These are phyloP conservation scores for Coemansia sp. DNA, from an alignment of 192 early-diverging fungal species.

Conservation along the genomic window DNA sequence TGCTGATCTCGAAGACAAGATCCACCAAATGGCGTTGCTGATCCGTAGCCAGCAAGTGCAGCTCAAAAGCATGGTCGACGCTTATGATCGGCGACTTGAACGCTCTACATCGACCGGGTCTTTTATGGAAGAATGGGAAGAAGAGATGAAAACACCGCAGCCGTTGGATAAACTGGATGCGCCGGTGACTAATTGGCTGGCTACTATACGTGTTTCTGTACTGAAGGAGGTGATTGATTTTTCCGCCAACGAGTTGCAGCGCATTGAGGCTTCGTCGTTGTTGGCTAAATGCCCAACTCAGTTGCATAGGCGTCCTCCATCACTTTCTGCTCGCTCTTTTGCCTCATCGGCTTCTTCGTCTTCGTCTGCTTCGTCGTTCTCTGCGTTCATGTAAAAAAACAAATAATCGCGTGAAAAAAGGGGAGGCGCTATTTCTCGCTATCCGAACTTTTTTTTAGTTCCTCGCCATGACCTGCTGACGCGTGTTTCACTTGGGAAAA, in stretches of 20 bases:
- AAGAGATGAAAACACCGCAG: background rate
- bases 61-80: constrained; percentile 22
- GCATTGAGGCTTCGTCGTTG: constrained; percentile 32
- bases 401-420: background rate
- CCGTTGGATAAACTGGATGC: background rate
- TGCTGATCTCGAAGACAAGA: constrained; percentile 30
- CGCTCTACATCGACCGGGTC: constrained; percentile 11
- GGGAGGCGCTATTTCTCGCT: background rate
- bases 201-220: constrained; percentile 20
- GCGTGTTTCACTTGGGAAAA: background rate
- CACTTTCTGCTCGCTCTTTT: background rate
- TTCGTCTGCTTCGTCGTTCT: constrained; percentile 2
- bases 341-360: background rate
- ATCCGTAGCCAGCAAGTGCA: constrained; percentile 35
- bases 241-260: constrained; percentile 15
- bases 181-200: constrained; percentile 27
- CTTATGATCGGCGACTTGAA: constrained; percentile 11
- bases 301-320: background rate
- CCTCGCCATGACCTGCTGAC: background rate
- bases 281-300: constrained; percentile 8
- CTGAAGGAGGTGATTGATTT: constrained; percentile 46
- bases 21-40: constrained; percentile 52
- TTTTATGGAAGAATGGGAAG: constrained; percentile 15
- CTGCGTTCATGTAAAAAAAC: constrained; percentile 1
- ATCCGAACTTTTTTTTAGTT: background rate